A percentile compares a stretch with the other conserved stretches of the same genome.
These are phyloP conservation scores for Rhazya stricta DNA, from an alignment of 257 asterid species.

Conservation along the genomic window DNA sequence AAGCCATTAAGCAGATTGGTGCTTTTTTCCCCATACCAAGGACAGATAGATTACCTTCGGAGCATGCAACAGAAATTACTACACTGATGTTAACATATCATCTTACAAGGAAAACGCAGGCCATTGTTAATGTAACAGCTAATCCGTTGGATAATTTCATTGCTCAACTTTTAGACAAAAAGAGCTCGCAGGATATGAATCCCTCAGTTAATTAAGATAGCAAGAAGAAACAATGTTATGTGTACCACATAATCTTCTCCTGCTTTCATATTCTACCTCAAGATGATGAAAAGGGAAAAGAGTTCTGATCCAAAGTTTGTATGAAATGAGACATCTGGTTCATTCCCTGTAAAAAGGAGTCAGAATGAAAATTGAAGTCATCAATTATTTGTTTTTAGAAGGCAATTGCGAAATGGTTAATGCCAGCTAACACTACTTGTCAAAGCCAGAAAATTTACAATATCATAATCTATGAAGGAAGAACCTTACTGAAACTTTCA, in stretches of 20 bases:
- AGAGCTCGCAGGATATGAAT: neutral
- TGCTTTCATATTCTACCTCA: neutral
- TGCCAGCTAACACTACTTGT: neutral
- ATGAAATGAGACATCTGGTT: neutral
- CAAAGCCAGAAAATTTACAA: neutral
- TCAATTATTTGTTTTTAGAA: neutral
- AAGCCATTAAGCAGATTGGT: neutral
- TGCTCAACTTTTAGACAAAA: neutral
- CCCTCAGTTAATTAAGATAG: neutral
- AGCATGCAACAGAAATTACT: neutral
- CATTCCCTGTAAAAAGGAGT: conserved; percentile 2
- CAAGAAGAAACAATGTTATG: neutral
- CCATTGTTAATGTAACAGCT: neutral
- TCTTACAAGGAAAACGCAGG: neutral
- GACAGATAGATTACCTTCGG: neutral
- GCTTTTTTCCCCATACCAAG: neutral
- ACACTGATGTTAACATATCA: neutral
- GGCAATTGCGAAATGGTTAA: neutral
- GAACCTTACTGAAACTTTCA: neutral
- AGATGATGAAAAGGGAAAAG: neutral
- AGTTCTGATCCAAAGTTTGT: neutral
- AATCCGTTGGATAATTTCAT: neutral
- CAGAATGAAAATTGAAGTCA: neutral
- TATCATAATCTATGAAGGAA: neutral
- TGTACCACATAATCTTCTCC: neutral